These are phyloP conservation scores for Aspergillus floridensis DNA, from an alignment of 2,329 filamentous ascomycete genomes.

Conservation along the genomic window DNA sequence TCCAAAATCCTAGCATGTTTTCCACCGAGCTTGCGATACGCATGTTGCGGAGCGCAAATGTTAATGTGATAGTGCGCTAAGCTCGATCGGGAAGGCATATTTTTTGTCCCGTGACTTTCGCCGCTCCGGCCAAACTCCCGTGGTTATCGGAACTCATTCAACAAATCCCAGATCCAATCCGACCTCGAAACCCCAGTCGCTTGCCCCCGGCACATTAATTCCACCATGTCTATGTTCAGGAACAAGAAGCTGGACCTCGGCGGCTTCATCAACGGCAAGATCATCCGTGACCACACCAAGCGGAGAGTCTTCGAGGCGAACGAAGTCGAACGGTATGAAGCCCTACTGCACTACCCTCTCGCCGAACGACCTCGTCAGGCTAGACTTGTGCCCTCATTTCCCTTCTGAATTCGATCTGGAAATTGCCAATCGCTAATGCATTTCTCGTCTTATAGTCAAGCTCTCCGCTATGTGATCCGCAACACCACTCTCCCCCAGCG, in stretches of 20 bases:
- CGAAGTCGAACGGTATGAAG: conserved; percentile 77
- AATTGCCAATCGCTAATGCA: neutral
- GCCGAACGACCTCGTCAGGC: neutral
- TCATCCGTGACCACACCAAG: conserved; percentile 94
- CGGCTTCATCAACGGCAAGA: conserved; percentile 80
- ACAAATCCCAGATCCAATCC: neutral
- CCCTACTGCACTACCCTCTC: neutral
- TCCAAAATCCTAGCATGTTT: neutral
- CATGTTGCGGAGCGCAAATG: neutral
- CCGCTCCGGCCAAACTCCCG: conserved; percentile 16
- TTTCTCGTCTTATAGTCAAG: conserved; percentile 64
- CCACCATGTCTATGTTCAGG: conserved; percentile 77
- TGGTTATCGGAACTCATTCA: neutral
- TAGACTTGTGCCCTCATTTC: neutral
- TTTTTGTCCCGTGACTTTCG: conserved; percentile 17
- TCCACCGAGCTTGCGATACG: neutral
- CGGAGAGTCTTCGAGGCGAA: conserved; percentile 83
- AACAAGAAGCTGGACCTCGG: conserved; percentile 86
- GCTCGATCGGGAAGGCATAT: neutral
- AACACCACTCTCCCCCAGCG: conserved; percentile 82
- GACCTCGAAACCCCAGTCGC: neutral
- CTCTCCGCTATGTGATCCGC: conserved; percentile 85
- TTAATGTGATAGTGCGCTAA: neutral
- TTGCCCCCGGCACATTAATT: neutral
- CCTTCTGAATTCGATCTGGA: neutral